A percentile compares a stretch with the other conserved stretches of the same genome.
These are phyloP conservation scores for Annulohypoxylon stygium DNA, from an alignment of 495 filamentous ascomycete species.

Conservation along the genomic window DNA sequence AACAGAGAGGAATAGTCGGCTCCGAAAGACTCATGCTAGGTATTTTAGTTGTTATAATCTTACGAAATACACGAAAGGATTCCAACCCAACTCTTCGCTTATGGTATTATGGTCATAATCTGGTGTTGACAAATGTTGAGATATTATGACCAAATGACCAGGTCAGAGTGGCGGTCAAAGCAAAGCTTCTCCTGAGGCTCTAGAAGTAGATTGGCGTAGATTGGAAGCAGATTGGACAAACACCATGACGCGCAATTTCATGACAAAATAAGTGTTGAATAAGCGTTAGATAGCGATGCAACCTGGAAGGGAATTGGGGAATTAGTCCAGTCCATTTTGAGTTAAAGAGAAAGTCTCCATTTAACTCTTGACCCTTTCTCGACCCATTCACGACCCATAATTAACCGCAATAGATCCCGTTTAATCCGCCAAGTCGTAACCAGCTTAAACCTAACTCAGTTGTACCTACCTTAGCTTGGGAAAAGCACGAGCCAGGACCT, in stretches of 20 bases:
- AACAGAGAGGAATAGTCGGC: slow-evolving; percentile 11
- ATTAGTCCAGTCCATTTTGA: slow-evolving; percentile 12
- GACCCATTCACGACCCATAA: slow-evolving; percentile 27
- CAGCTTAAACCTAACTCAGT: slow-evolving; percentile 12
- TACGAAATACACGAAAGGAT: slow-evolving; percentile 17
- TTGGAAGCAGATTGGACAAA: slow-evolving; percentile 26
- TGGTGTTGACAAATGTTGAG: slow-evolving; percentile 21
- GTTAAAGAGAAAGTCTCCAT: slow-evolving; percentile 5
- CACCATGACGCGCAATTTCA: slow-evolving; percentile 44
- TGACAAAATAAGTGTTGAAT: slow-evolving; percentile 28
- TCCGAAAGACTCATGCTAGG: slow-evolving; percentile 15
- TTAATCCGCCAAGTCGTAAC: slow-evolving; percentile 29
- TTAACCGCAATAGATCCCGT: slow-evolving; percentile 46
- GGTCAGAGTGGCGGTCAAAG: slow-evolving; percentile 41
- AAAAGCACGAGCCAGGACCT: slow-evolving; percentile 21
- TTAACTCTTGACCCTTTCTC: background rate
- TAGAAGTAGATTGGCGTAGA: slow-evolving; percentile 32
- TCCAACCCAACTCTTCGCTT: slow-evolving; percentile 12
- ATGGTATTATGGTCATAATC: background rate
- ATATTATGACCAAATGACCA: slow-evolving; percentile 30
- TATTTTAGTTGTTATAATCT: slow-evolving; percentile 6
- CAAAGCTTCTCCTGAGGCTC: slow-evolving; percentile 36
- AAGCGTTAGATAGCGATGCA: slow-evolving; percentile 32
- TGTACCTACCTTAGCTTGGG: slow-evolving; percentile 17
- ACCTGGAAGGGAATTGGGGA: slow-evolving; percentile 5